Evolutionary conservation across 345 rosid genomes (phyloP), one percentile per base, ranked within the genome.

Genomic region (Populus simonii): DNA sequence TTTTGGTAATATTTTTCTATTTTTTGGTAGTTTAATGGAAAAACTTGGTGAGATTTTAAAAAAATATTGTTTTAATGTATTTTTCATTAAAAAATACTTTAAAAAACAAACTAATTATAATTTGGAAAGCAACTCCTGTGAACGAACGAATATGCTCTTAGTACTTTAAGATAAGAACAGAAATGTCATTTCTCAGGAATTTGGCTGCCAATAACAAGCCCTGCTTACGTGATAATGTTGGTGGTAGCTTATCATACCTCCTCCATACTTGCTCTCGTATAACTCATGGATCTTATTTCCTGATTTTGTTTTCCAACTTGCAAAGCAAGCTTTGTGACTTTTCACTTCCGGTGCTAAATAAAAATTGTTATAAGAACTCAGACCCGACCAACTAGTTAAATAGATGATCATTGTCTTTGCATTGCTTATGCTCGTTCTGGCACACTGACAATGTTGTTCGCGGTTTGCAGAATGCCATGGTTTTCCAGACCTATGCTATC

Each of bases 381-480:
- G 22, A 15, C 55, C 55, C 0, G 55, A 49, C 55, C 8, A 49
- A 17, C 57, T 2, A 17, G 16, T 16, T 0, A 51, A 51, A 51
- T 51, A 17, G 57, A 51, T 17, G 20, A 51, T 17, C n/a, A 17
- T 0, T 51, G 57, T 0, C 22, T 51, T 51, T 51, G 22, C 57
- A 51, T 51, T 18, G 8, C 1, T 1, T 17, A 51, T 17, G 8
- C n/a, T 51, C 20, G n/a, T 51, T 51, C 57, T 15, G 57, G 57
- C 22, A 51, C n/a, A 51, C 57, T 53, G 59, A 53, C 3, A 53
- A 3, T 53, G 23, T 41, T 53, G 59, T 53, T 47, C 17, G 18
- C 17, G 51, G n/a, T 53, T 65, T 88, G 90, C 93, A 92, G 97
- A 96, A 96, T 79, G 99, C 98, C 9, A 86, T 96, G 94, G 97